A percentile compares a stretch with the other conserved stretches of the same genome.
These are phyloP conservation scores for Pseudonitzschia multistriata DNA, from an alignment of 108 stramenopile genomes.

Conservation along the genomic window DNA sequence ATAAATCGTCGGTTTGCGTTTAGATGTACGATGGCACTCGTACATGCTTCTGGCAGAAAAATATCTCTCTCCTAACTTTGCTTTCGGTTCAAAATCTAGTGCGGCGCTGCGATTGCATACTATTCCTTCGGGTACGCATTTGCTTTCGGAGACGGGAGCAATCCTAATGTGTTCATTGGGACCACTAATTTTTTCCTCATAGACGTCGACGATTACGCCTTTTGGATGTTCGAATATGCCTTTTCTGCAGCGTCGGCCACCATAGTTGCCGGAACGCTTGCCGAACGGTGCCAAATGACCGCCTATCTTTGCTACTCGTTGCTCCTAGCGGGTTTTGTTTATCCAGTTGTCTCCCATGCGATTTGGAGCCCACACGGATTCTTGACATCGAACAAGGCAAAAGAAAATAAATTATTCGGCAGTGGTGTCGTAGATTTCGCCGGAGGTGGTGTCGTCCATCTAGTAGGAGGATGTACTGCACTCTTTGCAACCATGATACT, in stretches of 20 bases:
- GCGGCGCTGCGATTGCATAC: conserved; percentile 76
- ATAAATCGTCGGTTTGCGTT: too few species aligned
- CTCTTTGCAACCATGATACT: conserved; percentile 82
- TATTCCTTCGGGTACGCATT: conserved; percentile 82
- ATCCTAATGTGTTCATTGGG: conserved; percentile 56
- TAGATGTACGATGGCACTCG: too few species aligned
- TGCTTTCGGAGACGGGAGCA: conserved; percentile 60
- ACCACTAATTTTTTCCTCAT: conserved; percentile 81
- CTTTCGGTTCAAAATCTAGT: conserved; percentile 21
- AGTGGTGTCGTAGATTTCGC: conserved; percentile 91
- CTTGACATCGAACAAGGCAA: conserved; percentile 35
- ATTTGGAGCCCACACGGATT: conserved; percentile 80
- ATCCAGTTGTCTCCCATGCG: conserved; percentile 82
- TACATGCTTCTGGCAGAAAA: too few species aligned
- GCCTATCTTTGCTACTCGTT: conserved; percentile 80
- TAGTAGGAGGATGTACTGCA: conserved; percentile 85
- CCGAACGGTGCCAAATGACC: conserved; percentile 72
- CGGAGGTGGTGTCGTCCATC: conserved; percentile 91
- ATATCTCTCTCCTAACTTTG: neutral
- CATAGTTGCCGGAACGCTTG: conserved; percentile 75
- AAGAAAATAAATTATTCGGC: conserved; percentile 58
- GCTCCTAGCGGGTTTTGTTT: conserved; percentile 77
- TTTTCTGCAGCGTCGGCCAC: conserved; percentile 74
- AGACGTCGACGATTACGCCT: conserved; percentile 73
- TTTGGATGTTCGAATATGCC: conserved; percentile 62